phyloP scores from a whole-genome alignment of 352 stramenopile species.

The Globisporangium yorkense region DNA sequence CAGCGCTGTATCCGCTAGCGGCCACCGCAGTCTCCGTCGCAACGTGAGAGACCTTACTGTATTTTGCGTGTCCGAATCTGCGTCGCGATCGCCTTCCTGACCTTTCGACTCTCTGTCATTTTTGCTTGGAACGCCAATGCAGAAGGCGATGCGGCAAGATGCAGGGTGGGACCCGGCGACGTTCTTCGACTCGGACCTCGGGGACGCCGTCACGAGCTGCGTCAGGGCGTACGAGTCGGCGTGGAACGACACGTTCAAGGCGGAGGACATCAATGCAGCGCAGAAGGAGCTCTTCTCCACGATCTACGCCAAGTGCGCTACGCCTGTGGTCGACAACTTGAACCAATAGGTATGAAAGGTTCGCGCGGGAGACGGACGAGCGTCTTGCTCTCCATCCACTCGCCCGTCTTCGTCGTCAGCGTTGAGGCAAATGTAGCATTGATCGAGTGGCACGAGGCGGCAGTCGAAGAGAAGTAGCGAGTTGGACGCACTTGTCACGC shows the following conservation, averaged over 20 bases:
- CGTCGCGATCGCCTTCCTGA: background rate
- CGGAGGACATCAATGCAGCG: background rate
- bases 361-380: background rate
- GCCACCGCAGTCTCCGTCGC: background rate
- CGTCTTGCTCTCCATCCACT: too few species aligned
- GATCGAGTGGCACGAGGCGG: too few species aligned
- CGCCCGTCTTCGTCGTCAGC: too few species aligned
- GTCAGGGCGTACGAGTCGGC: background rate
- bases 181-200: background rate
- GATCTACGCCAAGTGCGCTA: background rate
- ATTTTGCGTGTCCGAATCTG: background rate
- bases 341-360: background rate
- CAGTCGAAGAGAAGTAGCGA: too few species aligned
- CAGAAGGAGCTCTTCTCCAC: background rate
- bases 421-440: too few species aligned
- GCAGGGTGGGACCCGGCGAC: background rate
- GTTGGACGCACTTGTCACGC: too few species aligned
- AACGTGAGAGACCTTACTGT: background rate
- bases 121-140: background rate
- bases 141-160: background rate
- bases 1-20: background rate
- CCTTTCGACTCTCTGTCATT: background rate
- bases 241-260: background rate
- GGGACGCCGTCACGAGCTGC: background rate
- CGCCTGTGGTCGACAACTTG: background rate